Conservation (phyloP, 2,329 filamentous ascomycete genomes). For the Pezicula carpinea region DNA sequence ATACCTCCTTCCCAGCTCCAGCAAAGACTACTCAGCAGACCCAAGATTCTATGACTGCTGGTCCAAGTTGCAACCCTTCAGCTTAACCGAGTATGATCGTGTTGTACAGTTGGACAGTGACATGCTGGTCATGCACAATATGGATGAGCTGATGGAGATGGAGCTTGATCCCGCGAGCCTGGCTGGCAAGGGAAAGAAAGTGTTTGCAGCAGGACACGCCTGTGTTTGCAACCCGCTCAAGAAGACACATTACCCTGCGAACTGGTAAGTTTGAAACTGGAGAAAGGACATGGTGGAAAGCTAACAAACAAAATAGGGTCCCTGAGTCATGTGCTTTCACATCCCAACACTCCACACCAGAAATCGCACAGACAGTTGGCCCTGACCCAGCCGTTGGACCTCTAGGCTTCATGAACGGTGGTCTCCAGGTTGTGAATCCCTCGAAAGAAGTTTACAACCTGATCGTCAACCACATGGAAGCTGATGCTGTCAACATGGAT, state of each 20-base stretch:
- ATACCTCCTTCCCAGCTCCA: constrained; percentile 64
- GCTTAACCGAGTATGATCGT: constrained; percentile 68
- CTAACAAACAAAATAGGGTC: constrained; percentile 29
- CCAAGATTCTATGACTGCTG: constrained; percentile 87
- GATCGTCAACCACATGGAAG: constrained; percentile 47
- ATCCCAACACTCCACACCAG: constrained; percentile 43
- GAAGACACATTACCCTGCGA: constrained; percentile 70
- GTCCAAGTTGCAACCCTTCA: constrained; percentile 80
- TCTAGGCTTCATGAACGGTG: constrained; percentile 50
- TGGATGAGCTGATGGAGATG: constrained; percentile 91
- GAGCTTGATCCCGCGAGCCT: constrained; percentile 56
- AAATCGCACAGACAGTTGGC: constrained; percentile 40
- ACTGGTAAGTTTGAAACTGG: constrained; percentile 49
- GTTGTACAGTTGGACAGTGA: constrained; percentile 84
- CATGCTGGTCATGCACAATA: constrained; percentile 78
- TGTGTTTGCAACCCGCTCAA: constrained; percentile 81
- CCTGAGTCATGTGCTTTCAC: constrained; percentile 56
- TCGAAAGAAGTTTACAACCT: constrained; percentile 41
- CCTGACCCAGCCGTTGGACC: constrained; percentile 41
- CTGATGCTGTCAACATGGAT: constrained; percentile 41
- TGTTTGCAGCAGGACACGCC: constrained; percentile 80
- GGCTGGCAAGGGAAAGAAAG: constrained; percentile 47
- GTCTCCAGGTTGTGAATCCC: constrained; percentile 53
- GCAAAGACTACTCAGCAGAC: constrained; percentile 67
- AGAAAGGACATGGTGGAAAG: too few species aligned